Percentiles rank a stretch among this genome's conserved stretches.
Conservation (phyloP, 1,284 basidiomycete genomes). For the Trichosporon asahii region DNA sequence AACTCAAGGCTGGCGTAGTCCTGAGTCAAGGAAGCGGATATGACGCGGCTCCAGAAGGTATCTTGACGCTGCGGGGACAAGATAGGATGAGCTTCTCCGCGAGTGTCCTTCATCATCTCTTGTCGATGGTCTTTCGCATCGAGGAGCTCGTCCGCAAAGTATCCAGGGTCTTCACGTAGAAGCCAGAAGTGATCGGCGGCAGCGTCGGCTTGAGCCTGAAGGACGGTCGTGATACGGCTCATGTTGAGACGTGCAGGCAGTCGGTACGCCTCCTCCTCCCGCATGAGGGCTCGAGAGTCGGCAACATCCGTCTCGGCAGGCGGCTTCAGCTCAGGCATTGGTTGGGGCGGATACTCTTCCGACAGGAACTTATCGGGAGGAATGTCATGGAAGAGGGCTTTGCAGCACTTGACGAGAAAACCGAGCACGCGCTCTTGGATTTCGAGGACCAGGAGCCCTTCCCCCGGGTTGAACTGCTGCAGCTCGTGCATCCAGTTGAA, state of each 20-base stretch:
- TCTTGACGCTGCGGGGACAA: background rate
- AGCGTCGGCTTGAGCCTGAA: conserved; percentile 5
- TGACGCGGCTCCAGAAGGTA: background rate
- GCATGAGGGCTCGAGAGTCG: conserved; percentile 9
- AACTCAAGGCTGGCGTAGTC: background rate
- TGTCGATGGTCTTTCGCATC: background rate
- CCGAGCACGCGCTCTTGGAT: background rate
- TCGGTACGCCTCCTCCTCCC: conserved; percentile 4
- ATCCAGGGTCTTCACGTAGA: conserved; percentile 11
- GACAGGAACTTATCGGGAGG: background rate
- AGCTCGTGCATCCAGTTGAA: background rate
- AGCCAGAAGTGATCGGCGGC: conserved; percentile 7
- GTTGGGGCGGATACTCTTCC: conserved; percentile 10
- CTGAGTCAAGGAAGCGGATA: background rate
- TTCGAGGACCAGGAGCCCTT: conserved; percentile 10
- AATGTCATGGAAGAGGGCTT: conserved; percentile 9
- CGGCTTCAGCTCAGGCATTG: background rate
- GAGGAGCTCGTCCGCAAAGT: conserved; percentile 12
- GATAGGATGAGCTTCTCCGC: background rate
- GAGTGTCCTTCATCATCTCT: background rate
- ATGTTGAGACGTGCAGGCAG: conserved; percentile 6
- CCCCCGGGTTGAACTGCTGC: conserved; percentile 5
- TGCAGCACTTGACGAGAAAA: conserved; percentile 14
- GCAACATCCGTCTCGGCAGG: background rate
- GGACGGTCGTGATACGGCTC: background rate